Conservation (phyloP, 208 protist species). For the Trypanosoma scelopori region DNA sequence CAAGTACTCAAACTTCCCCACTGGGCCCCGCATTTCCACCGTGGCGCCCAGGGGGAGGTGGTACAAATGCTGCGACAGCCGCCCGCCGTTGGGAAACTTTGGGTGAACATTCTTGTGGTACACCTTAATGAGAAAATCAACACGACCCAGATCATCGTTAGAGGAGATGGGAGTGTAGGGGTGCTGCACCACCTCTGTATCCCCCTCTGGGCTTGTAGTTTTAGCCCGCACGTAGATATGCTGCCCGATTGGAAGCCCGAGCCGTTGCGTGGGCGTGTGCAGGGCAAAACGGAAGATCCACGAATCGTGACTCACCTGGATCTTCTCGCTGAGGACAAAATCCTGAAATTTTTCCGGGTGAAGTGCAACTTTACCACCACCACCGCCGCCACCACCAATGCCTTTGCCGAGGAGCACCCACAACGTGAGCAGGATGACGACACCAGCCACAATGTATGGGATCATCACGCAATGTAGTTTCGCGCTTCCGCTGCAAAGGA, state of each 20-base stretch:
- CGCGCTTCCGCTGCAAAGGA: too few relatives aligned
- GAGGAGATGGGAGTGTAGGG: conserved; percentile 91
- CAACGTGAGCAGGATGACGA: conserved; percentile 5
- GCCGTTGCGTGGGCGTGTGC: conserved; percentile 31
- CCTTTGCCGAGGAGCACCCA: not conserved
- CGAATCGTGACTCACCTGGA: conserved; percentile 65
- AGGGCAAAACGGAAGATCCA: conserved; percentile 87
- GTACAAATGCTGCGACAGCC: conserved; percentile 89
- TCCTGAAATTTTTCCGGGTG: conserved; percentile 53
- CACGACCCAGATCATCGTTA: conserved; percentile 87
- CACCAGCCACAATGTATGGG: conserved; percentile 8
- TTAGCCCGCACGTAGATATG: conserved; percentile 64
- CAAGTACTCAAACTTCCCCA: conserved; percentile 89
- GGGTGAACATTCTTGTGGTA: conserved; percentile 85
- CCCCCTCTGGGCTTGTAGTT: conserved; percentile 30
- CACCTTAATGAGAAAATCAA: conserved; percentile 94
- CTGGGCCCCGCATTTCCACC: conserved; percentile 88
- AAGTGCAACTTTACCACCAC: conserved; percentile 29
- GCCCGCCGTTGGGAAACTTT: conserved; percentile 86
- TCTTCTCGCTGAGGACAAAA: conserved; percentile 57
- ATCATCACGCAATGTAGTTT: not conserved
- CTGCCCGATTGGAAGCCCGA: conserved; percentile 85
- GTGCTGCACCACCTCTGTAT: conserved; percentile 69
- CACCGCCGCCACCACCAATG: too few relatives aligned
- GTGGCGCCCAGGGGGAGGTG: conserved; percentile 72